Conservation (phyloP, 2,329 filamentous ascomycete species). For the Aspergillus ochraceus region DNA sequence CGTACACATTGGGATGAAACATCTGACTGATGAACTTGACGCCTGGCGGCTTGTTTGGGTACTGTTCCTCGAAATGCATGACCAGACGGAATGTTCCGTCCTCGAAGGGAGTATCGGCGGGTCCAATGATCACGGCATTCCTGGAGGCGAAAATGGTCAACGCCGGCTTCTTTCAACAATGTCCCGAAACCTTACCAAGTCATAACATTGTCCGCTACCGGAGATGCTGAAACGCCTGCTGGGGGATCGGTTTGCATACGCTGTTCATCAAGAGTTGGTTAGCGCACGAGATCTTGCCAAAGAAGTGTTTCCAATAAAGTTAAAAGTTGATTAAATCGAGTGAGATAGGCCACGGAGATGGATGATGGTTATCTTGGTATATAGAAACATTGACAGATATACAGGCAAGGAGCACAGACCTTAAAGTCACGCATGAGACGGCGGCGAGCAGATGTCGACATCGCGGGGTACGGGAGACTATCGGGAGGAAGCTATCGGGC, state of each 20-base stretch:
- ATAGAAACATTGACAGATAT: neutral
- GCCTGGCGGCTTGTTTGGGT: conserved; percentile 95
- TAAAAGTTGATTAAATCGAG: neutral
- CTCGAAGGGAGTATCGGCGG: conserved; percentile 95
- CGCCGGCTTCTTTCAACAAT: neutral
- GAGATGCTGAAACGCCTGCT: conserved; percentile 92
- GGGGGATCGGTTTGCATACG: conserved; percentile 99
- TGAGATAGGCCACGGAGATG: neutral
- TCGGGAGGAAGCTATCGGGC: conserved; percentile 9
- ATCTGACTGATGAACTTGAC: conserved; percentile 99
- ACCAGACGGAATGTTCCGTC: conserved; percentile 96
- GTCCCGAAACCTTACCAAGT: conserved; percentile 31
- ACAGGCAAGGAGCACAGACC: conserved; percentile 53
- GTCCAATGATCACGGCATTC: conserved; percentile 98
- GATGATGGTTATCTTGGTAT: neutral
- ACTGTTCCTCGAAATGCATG: conserved; percentile 99
- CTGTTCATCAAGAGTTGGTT: conserved; percentile 47
- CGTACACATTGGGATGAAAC: conserved; percentile 99
- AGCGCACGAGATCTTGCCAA: conserved; percentile 7
- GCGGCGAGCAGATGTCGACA: conserved; percentile 93
- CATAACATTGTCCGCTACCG: conserved; percentile 64
- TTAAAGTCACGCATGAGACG: conserved; percentile 99
- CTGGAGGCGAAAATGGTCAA: conserved; percentile 47
- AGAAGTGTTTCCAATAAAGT: neutral
- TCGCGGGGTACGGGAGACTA: conserved; percentile 39